Base-by-base conservation (phyloP, 768 basidiomycete genomes). In the Suillus tomentosus region DNA sequence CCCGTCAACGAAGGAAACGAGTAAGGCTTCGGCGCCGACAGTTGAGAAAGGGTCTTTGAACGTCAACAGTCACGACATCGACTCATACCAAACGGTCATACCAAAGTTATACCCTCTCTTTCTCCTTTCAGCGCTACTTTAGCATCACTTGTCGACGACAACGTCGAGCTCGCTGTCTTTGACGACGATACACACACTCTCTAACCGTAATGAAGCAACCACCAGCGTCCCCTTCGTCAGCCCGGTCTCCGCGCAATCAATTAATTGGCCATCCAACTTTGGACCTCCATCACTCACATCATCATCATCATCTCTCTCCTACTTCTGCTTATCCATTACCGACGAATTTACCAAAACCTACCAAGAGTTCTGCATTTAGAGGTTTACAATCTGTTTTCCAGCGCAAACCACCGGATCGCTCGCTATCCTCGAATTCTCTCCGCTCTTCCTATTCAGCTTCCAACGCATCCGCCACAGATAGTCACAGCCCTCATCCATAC, bases 311-410 rank as follows among this genome's bases (percentile, higher is more conserved):
- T 66, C 80, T 80, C 68, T 81, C 84, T 42, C 81, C 85, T 56
- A 76, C 84, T 24, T 81, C 76, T 67, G 15, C 15, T 10, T 80
- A 70, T 62, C 61, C 72, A 22, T 79, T 82, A 19, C 74, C 80
- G n/a, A 64, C 71, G 34, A 72, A 84, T 11, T 45, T 67, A 4
- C 70, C 71, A 61, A 73, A 68, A 55, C 62, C 70, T 57, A 61
- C 72, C 22, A 84, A 78, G 71, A 67, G 74, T 5, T 66, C 72
- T 1, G 7, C 71, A 24, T 62, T 80, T 73, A 74, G 77, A 69
- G 75, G 74, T 51, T 78, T 89, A 65, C 81, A 82, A 45, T 76
- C 84, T 22, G 83, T 88, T 58, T 88, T 89, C 65, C 68, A 76
- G 60, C 82, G 85, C 59, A 70, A 71, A 78, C 78, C 74, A 7